Conservation (phyloP, 345 rosid genomes). For the Brassica juncea region DNA sequence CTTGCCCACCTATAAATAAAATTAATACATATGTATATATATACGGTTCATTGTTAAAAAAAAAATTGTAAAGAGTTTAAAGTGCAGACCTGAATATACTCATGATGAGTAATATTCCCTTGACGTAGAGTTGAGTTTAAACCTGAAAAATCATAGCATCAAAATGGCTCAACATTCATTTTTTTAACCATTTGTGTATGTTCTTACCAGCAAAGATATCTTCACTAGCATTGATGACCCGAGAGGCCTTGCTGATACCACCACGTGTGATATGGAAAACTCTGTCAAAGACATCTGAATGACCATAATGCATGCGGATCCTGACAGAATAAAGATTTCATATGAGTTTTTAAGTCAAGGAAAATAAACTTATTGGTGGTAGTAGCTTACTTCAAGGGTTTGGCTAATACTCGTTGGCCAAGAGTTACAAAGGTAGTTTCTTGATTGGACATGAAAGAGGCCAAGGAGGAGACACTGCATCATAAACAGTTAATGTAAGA, state of each 20-base stretch:
- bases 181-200: conserved; percentile 5
- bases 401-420: conserved; percentile 92
- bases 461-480: conserved; percentile 94
- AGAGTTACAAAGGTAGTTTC: conserved; percentile 90
- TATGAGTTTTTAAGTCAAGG: conserved; percentile 2
- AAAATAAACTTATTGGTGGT: conserved; percentile 17
- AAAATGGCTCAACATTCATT: conserved; percentile 3
- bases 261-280: conserved; percentile 96
- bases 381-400: conserved; percentile 81
- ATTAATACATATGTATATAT: neutral
- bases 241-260: conserved; percentile 99
- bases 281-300: conserved; percentile 97
- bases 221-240: conserved; percentile 93
- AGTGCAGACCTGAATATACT: conserved; percentile 81
- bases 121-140: conserved; percentile 93
- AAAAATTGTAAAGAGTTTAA: neutral
- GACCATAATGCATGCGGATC: conserved; percentile 99
- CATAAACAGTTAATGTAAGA: conserved; percentile 15
- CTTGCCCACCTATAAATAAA: conserved; percentile 79
- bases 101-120: conserved; percentile 97
- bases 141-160: conserved; percentile 50
- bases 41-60: neutral
- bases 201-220: conserved; percentile 82
- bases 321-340: conserved; percentile 42
- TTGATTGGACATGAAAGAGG: conserved; percentile 91